Conservation (phyloP, 768 basidiomycete species). For the Boletus huronensis region DNA sequence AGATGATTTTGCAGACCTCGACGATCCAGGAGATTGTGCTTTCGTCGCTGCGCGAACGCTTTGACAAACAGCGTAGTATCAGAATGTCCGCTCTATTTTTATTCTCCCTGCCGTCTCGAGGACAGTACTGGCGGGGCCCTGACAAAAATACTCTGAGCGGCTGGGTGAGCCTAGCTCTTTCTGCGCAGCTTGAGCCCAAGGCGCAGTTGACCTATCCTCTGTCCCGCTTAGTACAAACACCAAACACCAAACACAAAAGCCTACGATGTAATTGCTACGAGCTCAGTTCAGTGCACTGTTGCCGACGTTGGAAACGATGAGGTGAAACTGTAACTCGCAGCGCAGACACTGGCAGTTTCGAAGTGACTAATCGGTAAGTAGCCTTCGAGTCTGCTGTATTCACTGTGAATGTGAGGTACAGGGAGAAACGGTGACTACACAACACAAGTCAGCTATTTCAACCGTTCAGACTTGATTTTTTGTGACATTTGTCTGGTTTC, state of each 20-base stretch:
- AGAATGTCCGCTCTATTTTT: slow-evolving; percentile 95
- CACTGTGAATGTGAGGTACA: not conserved
- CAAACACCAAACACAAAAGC: not conserved
- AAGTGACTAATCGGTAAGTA: not conserved
- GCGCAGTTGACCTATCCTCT: not conserved
- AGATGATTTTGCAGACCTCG: slow-evolving; percentile 44
- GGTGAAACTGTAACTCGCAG: not conserved
- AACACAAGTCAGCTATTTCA: not conserved
- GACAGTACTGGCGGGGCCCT: not conserved
- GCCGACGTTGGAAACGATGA: not conserved
- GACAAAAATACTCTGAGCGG: not conserved
- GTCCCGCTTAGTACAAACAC: not conserved
- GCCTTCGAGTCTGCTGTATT: not conserved
- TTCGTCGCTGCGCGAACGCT: slow-evolving; percentile 83
- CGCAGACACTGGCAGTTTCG: not conserved
- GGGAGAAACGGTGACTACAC: not conserved
- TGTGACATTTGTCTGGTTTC: not conserved
- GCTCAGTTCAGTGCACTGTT: not conserved
- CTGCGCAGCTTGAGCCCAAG: not conserved
- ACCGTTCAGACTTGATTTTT: not conserved
- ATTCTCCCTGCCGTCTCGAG: not conserved
- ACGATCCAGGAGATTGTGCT: slow-evolving; percentile 84
- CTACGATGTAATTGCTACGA: no score
- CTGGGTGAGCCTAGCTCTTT: not conserved
- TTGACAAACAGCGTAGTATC: slow-evolving; percentile 94